A percentile compares a stretch with the other conserved stretches of the same genome.
phyloP scores from a whole-genome alignment of 106 monocot species.

The Amphibolis antarctica region DNA sequence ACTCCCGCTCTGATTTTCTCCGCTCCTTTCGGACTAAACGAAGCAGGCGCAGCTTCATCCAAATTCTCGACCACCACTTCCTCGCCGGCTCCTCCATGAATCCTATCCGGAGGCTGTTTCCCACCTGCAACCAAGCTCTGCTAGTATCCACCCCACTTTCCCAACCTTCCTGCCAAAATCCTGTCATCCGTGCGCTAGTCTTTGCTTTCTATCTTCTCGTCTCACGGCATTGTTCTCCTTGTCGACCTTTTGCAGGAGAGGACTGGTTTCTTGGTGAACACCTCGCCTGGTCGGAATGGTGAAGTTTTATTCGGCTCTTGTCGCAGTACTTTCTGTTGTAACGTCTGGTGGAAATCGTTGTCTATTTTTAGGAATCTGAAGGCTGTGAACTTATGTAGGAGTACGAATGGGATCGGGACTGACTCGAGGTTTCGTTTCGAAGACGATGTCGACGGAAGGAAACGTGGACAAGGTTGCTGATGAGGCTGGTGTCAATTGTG shows the following conservation, averaged over 20 bases:
- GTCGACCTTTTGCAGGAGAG: not conserved
- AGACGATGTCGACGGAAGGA: not conserved
- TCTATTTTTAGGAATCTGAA: not conserved
- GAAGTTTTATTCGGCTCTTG: not conserved
- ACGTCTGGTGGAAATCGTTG: not conserved
- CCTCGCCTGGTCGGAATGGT: not conserved
- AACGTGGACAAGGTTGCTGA: not conserved
- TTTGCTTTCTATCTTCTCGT: not conserved
- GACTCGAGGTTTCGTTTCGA: not conserved
- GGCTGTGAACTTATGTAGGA: not conserved
- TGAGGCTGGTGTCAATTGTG: not conserved
- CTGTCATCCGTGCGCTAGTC: not conserved
- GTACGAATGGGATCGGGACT: not conserved
- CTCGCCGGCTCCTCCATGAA: constrained; percentile 1
- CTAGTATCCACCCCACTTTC: not conserved
- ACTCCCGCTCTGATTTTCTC: too few species aligned
- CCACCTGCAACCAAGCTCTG: not conserved
- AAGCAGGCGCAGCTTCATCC: too few species aligned
- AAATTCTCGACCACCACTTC: too few species aligned
- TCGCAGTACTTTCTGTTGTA: not conserved
- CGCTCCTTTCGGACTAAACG: too few species aligned
- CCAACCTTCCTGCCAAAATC: not conserved
- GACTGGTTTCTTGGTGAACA: not conserved
- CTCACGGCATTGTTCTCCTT: not conserved
- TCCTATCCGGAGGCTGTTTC: constrained; percentile 1